Base-by-base conservation (phyloP, 139 green algal genomes). In the Chlorella sp. region DNA sequence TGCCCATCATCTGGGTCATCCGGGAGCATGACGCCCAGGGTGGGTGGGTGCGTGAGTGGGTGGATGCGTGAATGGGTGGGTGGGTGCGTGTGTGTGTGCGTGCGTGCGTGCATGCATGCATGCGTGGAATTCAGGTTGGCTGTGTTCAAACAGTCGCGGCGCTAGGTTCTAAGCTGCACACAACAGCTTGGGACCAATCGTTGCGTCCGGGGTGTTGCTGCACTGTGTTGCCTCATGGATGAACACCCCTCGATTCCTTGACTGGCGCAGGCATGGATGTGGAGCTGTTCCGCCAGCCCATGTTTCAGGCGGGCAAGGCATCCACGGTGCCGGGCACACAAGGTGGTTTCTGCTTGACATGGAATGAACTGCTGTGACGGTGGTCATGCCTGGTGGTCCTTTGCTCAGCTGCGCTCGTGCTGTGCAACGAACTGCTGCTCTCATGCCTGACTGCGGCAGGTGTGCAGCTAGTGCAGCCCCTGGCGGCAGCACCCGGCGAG, bases 1-100 rank as follows among this genome's bases (percentile, higher is more conserved):
- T 91, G 3, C 88, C 76, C 2, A 34, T 94, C 0, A 80, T 94
- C 43, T 93, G 88, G 88, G 85, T 93, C 1, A 88, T 93, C 3
- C 76, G 91, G 3, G 88, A 92, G 76, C 91, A 94, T 70, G 79
- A 92, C 16, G 43, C 64, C 0, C 73, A 70, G 43, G 90, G 90
- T 92, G 67, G 19, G 22, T 56, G 28, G n/a, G n/a, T n/a, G n/a
- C n/a, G n/a, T n/a, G n/a, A n/a, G n/a, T n/a, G n/a, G n/a, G n/a
- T n/a, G n/a, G n/a, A n/a, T n/a, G n/a, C n/a, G n/a, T n/a, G n/a
- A n/a, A n/a, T n/a, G n/a, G n/a, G n/a, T n/a, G n/a, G n/a, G n/a
- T n/a, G n/a, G n/a, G n/a, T n/a, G n/a, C n/a, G n/a, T n/a, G n/a
- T n/a, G n/a, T n/a, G n/a, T n/a, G n/a, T n/a, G n/a, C n/a, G n/a